These are phyloP conservation scores for Daldinia decipiens DNA, from an alignment of 495 filamentous ascomycete genomes.

Conservation along the genomic window DNA sequence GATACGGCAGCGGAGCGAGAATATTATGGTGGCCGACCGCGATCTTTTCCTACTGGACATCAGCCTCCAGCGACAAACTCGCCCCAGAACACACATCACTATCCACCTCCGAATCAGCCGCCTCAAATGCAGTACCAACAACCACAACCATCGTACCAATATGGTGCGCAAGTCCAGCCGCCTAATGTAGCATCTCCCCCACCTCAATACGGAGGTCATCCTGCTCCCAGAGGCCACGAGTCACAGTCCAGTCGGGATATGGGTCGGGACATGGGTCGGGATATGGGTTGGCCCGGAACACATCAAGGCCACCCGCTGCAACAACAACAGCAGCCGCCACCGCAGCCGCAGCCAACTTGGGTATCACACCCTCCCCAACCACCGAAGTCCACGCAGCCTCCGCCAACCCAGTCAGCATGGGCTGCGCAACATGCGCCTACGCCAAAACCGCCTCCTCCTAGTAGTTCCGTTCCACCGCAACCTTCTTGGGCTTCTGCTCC, in stretches of 20 bases:
- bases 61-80: conserved; percentile 50
- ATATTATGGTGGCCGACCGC: conserved; percentile 52
- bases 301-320: conserved; percentile 41
- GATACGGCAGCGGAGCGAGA: conserved; percentile 53
- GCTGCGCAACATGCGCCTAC: conserved; percentile 54
- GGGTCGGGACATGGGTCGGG: conserved; percentile 25
- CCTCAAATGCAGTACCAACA: conserved; percentile 49
- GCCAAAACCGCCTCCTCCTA: conserved; percentile 52
- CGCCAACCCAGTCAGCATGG: conserved; percentile 55
- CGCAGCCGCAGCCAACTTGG: conserved; percentile 45
- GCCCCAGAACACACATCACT: conserved; percentile 54
- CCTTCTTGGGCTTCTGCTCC: conserved; percentile 50
- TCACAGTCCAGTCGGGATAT: conserved; percentile 43
- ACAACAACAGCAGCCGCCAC: conserved; percentile 48
- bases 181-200: conserved; percentile 51
- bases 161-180: conserved; percentile 46
- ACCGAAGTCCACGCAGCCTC: conserved; percentile 53
- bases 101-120: conserved; percentile 47
- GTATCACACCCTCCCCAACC: conserved; percentile 52
- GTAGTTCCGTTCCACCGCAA: conserved; percentile 53
- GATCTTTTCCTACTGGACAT: conserved; percentile 50
- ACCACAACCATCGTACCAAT: conserved; percentile 47
- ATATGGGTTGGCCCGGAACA: conserved; percentile 44
- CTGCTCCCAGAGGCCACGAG: conserved; percentile 46
- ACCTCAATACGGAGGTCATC: conserved; percentile 50